A percentile compares a stretch with the other conserved stretches of the same genome.
phyloP scores from a whole-genome alignment of 257 asterid species.

The Solanum tacnaense region DNA sequence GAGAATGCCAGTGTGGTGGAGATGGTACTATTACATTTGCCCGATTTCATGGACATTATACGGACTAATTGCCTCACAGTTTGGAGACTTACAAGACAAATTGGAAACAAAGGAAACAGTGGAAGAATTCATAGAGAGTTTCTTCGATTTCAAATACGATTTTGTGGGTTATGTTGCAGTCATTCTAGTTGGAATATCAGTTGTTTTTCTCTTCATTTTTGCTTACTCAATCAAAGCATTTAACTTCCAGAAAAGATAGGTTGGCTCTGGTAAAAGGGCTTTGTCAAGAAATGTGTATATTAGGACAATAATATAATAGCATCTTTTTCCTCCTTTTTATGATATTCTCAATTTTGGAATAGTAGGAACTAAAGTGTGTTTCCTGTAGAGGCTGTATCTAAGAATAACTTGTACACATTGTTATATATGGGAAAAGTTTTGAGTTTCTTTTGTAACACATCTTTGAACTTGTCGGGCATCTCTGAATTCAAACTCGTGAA shows the following conservation, averaged over 20 bases:
- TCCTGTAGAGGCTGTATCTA: background rate
- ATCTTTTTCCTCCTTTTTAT: background rate
- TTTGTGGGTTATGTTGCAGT: constrained; percentile 53
- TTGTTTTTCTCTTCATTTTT: constrained; percentile 51
- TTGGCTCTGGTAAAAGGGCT: background rate
- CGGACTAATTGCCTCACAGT: constrained; percentile 58
- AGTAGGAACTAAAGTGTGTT: background rate
- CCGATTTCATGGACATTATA: constrained; percentile 65
- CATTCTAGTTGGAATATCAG: constrained; percentile 32
- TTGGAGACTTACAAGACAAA: constrained; percentile 34
- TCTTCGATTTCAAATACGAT: constrained; percentile 44
- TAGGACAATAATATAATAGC: background rate
- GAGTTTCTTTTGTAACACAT: background rate
- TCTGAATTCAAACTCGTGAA: background rate
- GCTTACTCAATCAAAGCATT: constrained; percentile 51
- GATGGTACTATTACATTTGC: constrained; percentile 55
- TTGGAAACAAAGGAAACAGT: constrained; percentile 40
- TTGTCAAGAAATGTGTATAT: background rate
- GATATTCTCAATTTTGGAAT: background rate
- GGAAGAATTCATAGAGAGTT: constrained; percentile 33
- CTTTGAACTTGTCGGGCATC: background rate
- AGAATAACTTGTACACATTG: background rate
- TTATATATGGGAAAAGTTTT: background rate
- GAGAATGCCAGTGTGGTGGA: constrained; percentile 87
- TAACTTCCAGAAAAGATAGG: constrained; percentile 61